Evolutionary conservation across 2,329 filamentous ascomycete species (phyloP), one percentile per base, ranked within the genome.

Genomic region (Penicillium fuscoglaucum): DNA sequence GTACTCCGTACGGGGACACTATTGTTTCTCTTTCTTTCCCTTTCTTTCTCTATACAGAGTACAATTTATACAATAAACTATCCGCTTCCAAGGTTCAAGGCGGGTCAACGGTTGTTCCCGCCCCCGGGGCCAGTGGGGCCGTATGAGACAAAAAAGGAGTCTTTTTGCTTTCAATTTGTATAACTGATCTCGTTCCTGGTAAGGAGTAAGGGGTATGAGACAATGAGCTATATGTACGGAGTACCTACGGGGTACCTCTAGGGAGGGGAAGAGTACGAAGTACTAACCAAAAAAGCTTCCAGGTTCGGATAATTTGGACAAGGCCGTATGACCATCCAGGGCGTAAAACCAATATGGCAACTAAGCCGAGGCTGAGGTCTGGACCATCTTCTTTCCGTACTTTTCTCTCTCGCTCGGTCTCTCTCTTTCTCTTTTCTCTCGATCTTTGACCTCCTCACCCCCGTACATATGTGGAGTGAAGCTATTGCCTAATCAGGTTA

Each of bases 51-150:
- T n/a, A 6, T 35, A 19, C 29, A 3, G 31, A 21, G 19, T 21
- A 21, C 19, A 21, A 21, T n/a, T 12, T n/a, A 44, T 44, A 35
- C 29, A 43, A 52, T 24, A 19, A 40, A 55, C 33, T 47, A 53
- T 54, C 19, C 41, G 50, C 17, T 45, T n/a, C 31, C 31, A 48
- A 15, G 49, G 39, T 35, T 33, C 17, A 28, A 29, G 47, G 47
- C 54, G 47, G 54, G 54, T 57, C 54, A 17, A 39, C 54, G 54
- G 54, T 57, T 45, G n/a, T 45, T 52, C 54, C 54, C 54, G 54
- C n/a, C 5, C 17, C 17, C 17, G 35, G 35, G 17, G 17, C 37
- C 37, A 37, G 54, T 57, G 54, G 54, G 54, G 54, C 54, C 54
- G 40, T 15, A 29, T 15, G 21, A 44, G 17, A 52, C 17, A 44